These are phyloP conservation scores for Curvularia hawaiiensis DNA, from an alignment of 2,329 filamentous ascomycete species.

Conservation along the genomic window DNA sequence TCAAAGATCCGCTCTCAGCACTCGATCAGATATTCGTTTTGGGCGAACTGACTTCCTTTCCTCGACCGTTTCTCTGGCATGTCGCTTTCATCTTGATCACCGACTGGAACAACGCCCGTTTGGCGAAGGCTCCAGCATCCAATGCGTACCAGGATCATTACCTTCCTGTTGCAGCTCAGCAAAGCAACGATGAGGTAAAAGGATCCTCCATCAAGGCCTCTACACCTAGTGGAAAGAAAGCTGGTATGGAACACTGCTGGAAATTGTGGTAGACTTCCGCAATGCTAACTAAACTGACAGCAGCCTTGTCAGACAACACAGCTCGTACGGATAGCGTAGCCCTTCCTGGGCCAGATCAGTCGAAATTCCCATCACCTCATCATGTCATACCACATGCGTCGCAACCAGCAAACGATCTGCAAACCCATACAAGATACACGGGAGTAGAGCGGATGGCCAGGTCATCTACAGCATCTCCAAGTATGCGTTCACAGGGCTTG, in stretches of 20 bases:
- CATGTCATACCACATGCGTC: constrained; percentile 5
- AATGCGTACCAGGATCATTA: background rate
- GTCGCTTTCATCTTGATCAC: constrained; percentile 32
- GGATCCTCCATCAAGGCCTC: background rate
- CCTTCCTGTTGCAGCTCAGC: background rate
- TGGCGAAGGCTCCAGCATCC: constrained; percentile 6
- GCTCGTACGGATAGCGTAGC: constrained; percentile 1
- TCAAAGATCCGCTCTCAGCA: constrained; percentile 23
- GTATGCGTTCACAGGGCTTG: constrained; percentile 13
- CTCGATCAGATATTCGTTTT: constrained; percentile 39
- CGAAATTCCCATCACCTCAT: background rate
- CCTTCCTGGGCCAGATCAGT: background rate
- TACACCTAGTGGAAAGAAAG: background rate
- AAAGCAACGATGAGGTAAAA: background rate
- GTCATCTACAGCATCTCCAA: constrained; percentile 9
- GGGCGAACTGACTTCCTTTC: constrained; percentile 29
- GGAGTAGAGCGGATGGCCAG: constrained; percentile 1
- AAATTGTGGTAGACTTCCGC: background rate
- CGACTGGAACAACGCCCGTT: constrained; percentile 15
- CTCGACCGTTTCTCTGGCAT: constrained; percentile 40
- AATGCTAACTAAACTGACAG: constrained; percentile 21
- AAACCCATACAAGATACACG: constrained; percentile 7
- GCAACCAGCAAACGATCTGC: constrained; percentile 1
- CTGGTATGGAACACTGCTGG: constrained; percentile 19
- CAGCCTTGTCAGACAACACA: constrained; percentile 1